Base-by-base conservation (phyloP, 2,329 filamentous ascomycete genomes). In the Juglanconis oblonga region DNA sequence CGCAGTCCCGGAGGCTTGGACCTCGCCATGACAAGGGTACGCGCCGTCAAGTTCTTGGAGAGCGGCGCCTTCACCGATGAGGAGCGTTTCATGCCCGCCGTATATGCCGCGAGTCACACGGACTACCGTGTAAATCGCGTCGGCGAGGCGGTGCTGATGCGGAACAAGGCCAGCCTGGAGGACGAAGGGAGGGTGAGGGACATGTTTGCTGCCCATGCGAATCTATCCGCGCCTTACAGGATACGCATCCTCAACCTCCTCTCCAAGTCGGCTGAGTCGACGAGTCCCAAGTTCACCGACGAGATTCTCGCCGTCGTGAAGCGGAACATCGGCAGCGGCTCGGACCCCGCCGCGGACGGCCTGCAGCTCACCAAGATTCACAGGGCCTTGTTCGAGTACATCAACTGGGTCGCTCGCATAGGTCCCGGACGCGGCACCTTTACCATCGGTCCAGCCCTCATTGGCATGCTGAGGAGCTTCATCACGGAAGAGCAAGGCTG, bases 121-220 rank as follows among this genome's bases (percentile, higher is more conserved):
- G 95, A 97, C 65, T 91, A 88, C 40, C 85, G 89, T 8, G 87
- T 97, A 42, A 87, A 90, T 10, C 86, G 89, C n/a, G 78, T 91
- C n/a, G 94, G 91, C 0, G 92, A 97, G 59, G 92, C 97, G 67
- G 85, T 96, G 52, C 75, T 98, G 65, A 99, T 97, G 74, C 83
- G 93, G 65, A 89, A 85, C 35, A 82, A 85, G 1, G 83, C 90
- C 8, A 86, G 90, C 8, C 77, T 97, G 32, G 94, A 98, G 71
- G 83, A 91, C 63, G 68, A 78, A 9, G 66, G 72, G 1, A 73
- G 92, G 2, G 80, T 96, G 3, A 76, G 82, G 58, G 78, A 82
- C 14, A 77, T 98, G 2, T 93, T 92, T 67, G 75, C 81, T 4
- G 81, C 92, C 1, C 96, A 97, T 70, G 86, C 88, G 48, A 84